These are phyloP conservation scores for Cantharellus anzutake DNA, from an alignment of 768 basidiomycete genomes.

Conservation along the genomic window DNA sequence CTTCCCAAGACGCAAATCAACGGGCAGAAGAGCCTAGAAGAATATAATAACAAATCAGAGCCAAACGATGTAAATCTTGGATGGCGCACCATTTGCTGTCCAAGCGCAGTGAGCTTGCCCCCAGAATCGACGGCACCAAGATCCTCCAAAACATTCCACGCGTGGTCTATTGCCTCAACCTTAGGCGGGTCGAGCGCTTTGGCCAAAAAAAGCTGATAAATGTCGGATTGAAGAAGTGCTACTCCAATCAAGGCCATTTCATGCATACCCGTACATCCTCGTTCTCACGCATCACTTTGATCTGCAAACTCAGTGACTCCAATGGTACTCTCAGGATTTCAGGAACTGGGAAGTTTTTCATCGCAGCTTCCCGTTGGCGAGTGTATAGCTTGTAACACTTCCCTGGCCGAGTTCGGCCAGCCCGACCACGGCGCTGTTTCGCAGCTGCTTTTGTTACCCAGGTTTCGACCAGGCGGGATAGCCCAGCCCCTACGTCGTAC, in stretches of 20 bases:
- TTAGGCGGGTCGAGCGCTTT: constrained; percentile 76
- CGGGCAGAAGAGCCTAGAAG: constrained; percentile 58
- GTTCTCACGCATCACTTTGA: constrained; percentile 60
- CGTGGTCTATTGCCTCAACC: constrained; percentile 50
- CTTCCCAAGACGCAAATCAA: constrained; percentile 78
- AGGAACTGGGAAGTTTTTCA: constrained; percentile 58
- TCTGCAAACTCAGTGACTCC: constrained; percentile 60
- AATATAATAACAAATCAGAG: not conserved
- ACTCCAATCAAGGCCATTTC: too few relatives aligned
- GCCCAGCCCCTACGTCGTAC: constrained; percentile 44
- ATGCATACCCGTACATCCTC: constrained; percentile 50
- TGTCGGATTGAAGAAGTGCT: not conserved
- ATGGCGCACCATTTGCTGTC: constrained; percentile 46
- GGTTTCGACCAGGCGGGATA: constrained; percentile 60
- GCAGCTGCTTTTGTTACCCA: constrained; percentile 68
- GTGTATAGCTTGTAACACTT: constrained; percentile 83
- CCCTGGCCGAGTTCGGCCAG: constrained; percentile 69
- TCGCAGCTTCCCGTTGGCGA: constrained; percentile 41
- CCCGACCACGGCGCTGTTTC: constrained; percentile 71
- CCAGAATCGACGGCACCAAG: constrained; percentile 55
- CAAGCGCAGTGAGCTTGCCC: constrained; percentile 59
- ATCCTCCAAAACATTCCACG: constrained; percentile 52
- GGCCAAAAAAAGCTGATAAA: constrained; percentile 34
- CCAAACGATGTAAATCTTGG: not conserved
- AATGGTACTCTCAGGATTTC: constrained; percentile 80